Conservation (phyloP, 176 grass and related monocot genomes). For the Oryza nivara region DNA sequence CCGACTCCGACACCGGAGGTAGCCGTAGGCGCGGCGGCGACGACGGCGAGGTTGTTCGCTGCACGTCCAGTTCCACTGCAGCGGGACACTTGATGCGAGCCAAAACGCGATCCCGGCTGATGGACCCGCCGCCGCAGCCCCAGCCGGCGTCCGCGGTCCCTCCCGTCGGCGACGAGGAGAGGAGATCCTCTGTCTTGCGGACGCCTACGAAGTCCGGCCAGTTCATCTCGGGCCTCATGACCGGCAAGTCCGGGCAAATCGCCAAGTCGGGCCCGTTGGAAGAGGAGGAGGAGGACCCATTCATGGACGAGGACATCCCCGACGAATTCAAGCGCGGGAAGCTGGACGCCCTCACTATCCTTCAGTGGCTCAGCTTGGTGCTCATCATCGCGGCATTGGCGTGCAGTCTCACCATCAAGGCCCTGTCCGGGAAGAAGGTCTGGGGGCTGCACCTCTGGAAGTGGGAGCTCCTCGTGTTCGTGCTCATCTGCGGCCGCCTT, state of each 20-base stretch:
- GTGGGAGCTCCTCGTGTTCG: constrained; percentile 72
- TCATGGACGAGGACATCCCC: constrained; percentile 84
- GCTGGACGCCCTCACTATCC: constrained; percentile 56
- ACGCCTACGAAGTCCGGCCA: constrained; percentile 48
- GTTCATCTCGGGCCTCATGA: constrained; percentile 48
- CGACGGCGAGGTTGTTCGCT: constrained; percentile 59
- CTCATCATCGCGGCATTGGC: constrained; percentile 60
- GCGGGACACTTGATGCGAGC: constrained; percentile 44
- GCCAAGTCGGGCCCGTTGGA: constrained; percentile 59
- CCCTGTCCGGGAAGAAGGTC: constrained; percentile 40
- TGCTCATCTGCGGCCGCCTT: constrained; percentile 81
- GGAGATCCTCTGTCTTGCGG: constrained; percentile 29
- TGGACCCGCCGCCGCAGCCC: constrained; percentile 65
- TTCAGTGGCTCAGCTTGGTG: constrained; percentile 76
- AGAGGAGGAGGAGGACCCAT: constrained; percentile 87
- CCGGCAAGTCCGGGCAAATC: constrained; percentile 56
- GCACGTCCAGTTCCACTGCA: constrained; percentile 58
- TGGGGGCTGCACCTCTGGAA: constrained; percentile 66
- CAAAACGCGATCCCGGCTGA: constrained; percentile 84
- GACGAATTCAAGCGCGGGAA: constrained; percentile 75
- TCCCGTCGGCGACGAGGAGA: constrained; percentile 28
- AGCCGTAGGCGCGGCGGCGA: constrained; percentile 5
- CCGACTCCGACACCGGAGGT: constrained; percentile 40
- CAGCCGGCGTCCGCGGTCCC: neutral
- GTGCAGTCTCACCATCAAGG: constrained; percentile 50